phyloP scores from a whole-genome alignment of 1,139 yeast genomes.

The Candida tetrigidarum region DNA sequence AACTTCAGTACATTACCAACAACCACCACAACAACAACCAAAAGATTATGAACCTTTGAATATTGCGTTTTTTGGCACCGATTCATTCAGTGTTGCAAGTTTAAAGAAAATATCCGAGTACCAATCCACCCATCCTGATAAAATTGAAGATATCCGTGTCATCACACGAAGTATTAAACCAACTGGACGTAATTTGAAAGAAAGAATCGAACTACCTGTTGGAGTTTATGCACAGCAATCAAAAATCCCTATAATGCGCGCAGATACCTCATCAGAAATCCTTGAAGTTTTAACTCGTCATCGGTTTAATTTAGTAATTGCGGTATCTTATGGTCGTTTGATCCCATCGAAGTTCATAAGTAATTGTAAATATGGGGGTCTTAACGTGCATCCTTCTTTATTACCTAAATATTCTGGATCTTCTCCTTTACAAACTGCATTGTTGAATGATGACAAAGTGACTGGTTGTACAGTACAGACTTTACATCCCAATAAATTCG shows the following conservation, averaged over 20 bases:
- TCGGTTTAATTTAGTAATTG: conserved; percentile 68
- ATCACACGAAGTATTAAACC: conserved; percentile 71
- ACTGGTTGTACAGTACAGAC: conserved; percentile 95
- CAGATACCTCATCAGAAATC: conserved; percentile 64
- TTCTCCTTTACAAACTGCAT: conserved; percentile 84
- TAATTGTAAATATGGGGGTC: conserved; percentile 61
- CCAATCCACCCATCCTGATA: conserved; percentile 25
- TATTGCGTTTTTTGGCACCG: conserved; percentile 83
- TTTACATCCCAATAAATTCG: conserved; percentile 85
- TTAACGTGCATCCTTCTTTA: conserved; percentile 92
- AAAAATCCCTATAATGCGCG: conserved; percentile 50
- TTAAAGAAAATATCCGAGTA: conserved; percentile 49
- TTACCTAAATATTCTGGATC: conserved; percentile 87
- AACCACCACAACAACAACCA: neutral
- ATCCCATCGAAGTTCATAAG: conserved; percentile 67
- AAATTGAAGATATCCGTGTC: conserved; percentile 48
- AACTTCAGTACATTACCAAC: too few relatives aligned
- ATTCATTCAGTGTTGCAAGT: conserved; percentile 68
- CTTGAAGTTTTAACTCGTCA: conserved; percentile 22
- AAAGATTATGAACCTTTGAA: conserved; percentile 15
- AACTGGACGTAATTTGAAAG: conserved; percentile 66
- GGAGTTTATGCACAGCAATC: conserved; percentile 42
- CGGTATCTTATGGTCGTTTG: conserved; percentile 86
- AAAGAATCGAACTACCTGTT: conserved; percentile 57
- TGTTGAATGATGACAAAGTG: conserved; percentile 59